Evolutionary conservation across 768 basidiomycete genomes (phyloP).

Genomic region (Boletus barrowsii): DNA sequence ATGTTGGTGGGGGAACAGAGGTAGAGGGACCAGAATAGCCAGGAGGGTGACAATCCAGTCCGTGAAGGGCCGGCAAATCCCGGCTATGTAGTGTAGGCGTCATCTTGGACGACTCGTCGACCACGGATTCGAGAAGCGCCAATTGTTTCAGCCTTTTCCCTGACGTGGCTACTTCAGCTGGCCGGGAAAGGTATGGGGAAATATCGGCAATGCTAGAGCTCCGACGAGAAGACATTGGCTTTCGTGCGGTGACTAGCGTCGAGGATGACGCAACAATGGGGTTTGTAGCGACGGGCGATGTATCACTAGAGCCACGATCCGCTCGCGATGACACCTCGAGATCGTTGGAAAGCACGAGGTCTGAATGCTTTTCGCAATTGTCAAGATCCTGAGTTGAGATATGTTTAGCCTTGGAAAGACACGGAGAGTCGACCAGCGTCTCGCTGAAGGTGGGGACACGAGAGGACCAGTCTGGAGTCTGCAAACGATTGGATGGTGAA

Average conservation of each 20-base stretch:
- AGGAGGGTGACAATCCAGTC: conserved; percentile 1
- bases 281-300: conserved; percentile 7
- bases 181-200: conserved; percentile 63
- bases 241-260: conserved; percentile 15
- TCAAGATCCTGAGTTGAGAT: conserved; percentile 1
- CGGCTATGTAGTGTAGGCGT: conserved; percentile 38
- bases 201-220: conserved; percentile 59
- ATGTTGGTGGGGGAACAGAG: conserved; percentile 29
- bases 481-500: conserved; percentile 13
- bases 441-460: conserved; percentile 26
- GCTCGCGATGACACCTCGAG: neutral
- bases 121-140: conserved; percentile 68
- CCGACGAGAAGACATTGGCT: conserved; percentile 30
- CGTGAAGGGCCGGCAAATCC: conserved; percentile 19
- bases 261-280: conserved; percentile 11
- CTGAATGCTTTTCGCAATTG: conserved; percentile 3
- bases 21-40: conserved; percentile 19
- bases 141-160: conserved; percentile 66
- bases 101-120: conserved; percentile 69
- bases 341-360: neutral
- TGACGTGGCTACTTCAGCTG: conserved; percentile 51
- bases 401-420: conserved; percentile 4
- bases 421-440: conserved; percentile 3
- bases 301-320: conserved; percentile 1
- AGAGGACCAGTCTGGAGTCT: conserved; percentile 33